Conservation (phyloP, 2,329 filamentous ascomycete species). For the Atkinsonella hypoxylon region DNA sequence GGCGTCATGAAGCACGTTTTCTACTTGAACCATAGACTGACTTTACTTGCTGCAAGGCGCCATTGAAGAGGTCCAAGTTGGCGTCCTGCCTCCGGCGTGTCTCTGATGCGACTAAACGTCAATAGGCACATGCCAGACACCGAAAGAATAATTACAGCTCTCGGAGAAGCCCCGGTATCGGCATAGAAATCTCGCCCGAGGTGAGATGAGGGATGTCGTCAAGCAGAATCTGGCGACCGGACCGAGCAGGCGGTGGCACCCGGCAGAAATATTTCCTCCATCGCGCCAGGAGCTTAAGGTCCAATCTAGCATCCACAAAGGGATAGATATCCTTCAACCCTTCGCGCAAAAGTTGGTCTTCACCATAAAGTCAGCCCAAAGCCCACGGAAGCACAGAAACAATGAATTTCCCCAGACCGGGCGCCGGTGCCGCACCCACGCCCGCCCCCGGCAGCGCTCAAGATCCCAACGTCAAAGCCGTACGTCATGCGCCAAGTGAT, state of each 20-base stretch:
- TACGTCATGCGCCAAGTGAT: conserved; percentile 16
- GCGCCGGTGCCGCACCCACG: conserved; percentile 12
- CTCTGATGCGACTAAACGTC: too few relatives aligned
- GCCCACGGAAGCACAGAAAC: background rate
- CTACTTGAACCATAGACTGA: too few relatives aligned
- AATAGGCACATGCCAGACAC: too few relatives aligned
- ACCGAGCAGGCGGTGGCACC: conserved; percentile 19
- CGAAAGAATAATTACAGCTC: too few relatives aligned
- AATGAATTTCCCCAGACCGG: conserved; percentile 26
- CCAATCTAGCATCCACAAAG: background rate
- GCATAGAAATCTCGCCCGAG: too few relatives aligned
- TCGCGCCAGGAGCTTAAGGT: conserved; percentile 1
- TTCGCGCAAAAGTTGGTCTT: background rate
- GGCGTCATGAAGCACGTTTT: too few relatives aligned
- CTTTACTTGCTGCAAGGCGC: too few relatives aligned
- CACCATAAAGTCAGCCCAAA: background rate
- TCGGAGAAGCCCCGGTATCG: too few relatives aligned
- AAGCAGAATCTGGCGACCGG: background rate
- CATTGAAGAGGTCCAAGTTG: too few relatives aligned
- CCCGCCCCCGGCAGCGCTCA: conserved; percentile 23
- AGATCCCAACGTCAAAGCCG: conserved; percentile 40
- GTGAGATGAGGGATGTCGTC: too few relatives aligned
- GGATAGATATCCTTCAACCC: too few relatives aligned
- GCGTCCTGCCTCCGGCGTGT: too few relatives aligned
- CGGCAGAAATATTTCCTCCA: conserved; percentile 28